phyloP scores from a whole-genome alignment of 257 asterid species.

The Knoxia roxburghii region DNA sequence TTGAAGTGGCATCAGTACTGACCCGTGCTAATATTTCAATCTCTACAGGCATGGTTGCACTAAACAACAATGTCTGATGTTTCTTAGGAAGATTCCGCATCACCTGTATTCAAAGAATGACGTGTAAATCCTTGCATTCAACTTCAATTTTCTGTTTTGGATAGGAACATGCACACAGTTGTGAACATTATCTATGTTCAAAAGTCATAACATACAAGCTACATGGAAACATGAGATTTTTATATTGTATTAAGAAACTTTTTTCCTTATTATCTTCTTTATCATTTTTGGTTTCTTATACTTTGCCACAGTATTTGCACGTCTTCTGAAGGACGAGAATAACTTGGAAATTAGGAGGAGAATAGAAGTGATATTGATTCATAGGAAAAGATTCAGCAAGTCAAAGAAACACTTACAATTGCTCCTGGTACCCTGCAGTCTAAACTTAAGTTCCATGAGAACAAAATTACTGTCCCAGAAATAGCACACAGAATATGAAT shows the following conservation, averaged over 20 bases:
- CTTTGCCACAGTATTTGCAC: not conserved
- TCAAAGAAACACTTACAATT: not conserved
- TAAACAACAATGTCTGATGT: conserved; percentile 81
- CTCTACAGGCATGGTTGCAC: conserved; percentile 96
- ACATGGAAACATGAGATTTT: not conserved
- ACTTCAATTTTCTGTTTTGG: not conserved
- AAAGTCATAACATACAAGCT: too few relatives aligned
- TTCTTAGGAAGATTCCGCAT: conserved; percentile 76
- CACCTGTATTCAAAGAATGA: conserved; percentile 42
- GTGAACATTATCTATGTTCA: too few relatives aligned
- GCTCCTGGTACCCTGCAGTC: not conserved
- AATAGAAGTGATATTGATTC: not conserved
- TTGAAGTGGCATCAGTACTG: conserved; percentile 11
- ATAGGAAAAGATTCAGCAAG: not conserved
- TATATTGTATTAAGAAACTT: not conserved
- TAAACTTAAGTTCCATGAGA: not conserved
- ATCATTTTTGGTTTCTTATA: not conserved
- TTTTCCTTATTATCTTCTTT: not conserved
- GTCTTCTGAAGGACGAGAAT: not conserved
- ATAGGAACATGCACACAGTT: not conserved
- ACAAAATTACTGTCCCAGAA: not conserved
- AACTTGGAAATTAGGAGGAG: not conserved
- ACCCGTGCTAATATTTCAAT: conserved; percentile 87
- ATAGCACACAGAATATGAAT: not conserved
- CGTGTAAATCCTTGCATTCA: conserved; percentile 3